Conservation (phyloP, 1,139 yeast genomes). For the Nakaseomyces delphensis region DNA sequence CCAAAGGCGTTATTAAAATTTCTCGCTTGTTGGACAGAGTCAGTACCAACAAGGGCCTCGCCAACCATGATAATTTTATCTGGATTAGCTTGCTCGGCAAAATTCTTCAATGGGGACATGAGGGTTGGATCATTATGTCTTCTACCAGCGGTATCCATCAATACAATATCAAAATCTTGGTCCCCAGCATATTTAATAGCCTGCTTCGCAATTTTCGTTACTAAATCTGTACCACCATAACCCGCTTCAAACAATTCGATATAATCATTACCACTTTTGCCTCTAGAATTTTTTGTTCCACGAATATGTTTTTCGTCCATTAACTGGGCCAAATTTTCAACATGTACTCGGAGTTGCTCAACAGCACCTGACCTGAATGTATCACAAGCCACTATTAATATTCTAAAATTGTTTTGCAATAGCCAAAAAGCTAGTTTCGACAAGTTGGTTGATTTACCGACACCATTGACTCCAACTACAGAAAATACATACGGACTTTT, state of each 20-base stretch:
- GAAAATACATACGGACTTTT: constrained; percentile 83
- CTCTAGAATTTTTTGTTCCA: constrained; percentile 30
- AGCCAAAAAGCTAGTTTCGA: constrained; percentile 96
- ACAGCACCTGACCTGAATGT: constrained; percentile 98
- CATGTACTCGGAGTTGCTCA: constrained; percentile 92
- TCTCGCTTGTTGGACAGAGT: constrained; percentile 89
- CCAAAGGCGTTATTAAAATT: constrained; percentile 94
- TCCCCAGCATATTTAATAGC: constrained; percentile 73
- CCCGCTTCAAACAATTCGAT: constrained; percentile 90
- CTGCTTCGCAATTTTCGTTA: constrained; percentile 89
- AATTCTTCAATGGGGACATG: constrained; percentile 92
- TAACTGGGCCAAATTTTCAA: constrained; percentile 63
- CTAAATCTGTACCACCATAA: constrained; percentile 89
- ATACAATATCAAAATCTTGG: constrained; percentile 68
- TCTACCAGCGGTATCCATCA: constrained; percentile 96
- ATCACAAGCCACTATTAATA: constrained; percentile 92
- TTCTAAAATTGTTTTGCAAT: constrained; percentile 77
- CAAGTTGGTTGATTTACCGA: constrained; percentile 90
- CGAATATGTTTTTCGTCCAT: constrained; percentile 36
- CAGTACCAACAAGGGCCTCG: constrained; percentile 95
- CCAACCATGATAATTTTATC: constrained; percentile 98
- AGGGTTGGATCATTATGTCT: constrained; percentile 91
- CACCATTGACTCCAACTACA: constrained; percentile 96
- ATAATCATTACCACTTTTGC: constrained; percentile 38
- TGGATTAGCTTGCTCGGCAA: constrained; percentile 92